phyloP scores from a whole-genome alignment of 2,329 filamentous ascomycete species.

The Ceratocystis cacaofunesta region DNA sequence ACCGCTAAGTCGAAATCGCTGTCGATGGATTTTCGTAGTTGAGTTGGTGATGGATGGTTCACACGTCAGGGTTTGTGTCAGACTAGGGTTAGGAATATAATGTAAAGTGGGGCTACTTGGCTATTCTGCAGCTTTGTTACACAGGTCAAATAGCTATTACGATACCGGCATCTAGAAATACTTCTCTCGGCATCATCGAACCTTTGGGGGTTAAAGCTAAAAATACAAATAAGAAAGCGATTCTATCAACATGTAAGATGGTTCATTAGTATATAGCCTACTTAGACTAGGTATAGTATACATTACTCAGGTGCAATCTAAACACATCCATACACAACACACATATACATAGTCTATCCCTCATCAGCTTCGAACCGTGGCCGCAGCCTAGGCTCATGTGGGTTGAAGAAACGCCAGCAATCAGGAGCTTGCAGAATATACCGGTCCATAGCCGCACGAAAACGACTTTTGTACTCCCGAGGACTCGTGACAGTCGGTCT shows the following conservation, averaged over 20 bases:
- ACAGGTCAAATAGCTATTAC: neutral
- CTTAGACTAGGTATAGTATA: too few species aligned
- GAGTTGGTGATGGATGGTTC: neutral
- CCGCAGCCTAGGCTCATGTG: neutral
- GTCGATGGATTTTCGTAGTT: too few species aligned
- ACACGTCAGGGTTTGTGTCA: neutral
- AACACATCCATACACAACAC: too few species aligned
- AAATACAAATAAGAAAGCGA: neutral
- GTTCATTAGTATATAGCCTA: too few species aligned
- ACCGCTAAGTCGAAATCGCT: too few species aligned
- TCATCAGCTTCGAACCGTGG: constrained; percentile 5
- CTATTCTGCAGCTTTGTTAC: neutral
- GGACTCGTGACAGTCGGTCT: constrained; percentile 92
- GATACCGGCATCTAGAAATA: too few species aligned
- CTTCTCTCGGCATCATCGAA: too few species aligned
- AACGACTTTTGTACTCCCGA: constrained; percentile 92
- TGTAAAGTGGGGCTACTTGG: neutral
- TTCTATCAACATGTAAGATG: neutral
- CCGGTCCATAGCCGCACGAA: constrained; percentile 91
- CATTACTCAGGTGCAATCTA: too few species aligned
- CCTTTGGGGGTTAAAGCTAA: too few species aligned
- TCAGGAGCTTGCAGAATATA: constrained; percentile 63
- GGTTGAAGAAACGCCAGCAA: constrained; percentile 53
- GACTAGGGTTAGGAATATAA: neutral
- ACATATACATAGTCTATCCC: neutral